Percentiles rank a stretch among this genome's conserved stretches.
Evolutionary conservation across 495 filamentous ascomycete genomes (phyloP).

Genomic region (Penicillium riverlandense): DNA sequence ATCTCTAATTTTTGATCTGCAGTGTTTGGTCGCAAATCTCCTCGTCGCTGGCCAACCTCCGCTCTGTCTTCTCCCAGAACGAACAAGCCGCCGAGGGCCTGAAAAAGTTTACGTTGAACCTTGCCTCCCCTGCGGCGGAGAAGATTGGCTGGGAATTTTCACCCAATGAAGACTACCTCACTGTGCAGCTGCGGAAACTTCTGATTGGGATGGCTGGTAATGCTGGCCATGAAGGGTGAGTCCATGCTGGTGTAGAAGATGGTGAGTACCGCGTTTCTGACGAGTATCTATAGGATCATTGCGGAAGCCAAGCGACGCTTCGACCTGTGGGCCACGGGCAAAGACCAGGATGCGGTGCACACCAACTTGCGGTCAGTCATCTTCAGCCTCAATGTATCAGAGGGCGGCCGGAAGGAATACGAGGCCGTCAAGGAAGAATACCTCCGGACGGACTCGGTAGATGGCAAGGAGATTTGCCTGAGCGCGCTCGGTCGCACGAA

Average conservation of each 20-base stretch:
- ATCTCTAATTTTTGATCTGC: constrained; percentile 6
- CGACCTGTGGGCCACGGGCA: constrained; percentile 59
- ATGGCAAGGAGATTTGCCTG: constrained; percentile 83
- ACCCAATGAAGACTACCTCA: constrained; percentile 71
- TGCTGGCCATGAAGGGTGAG: constrained; percentile 65
- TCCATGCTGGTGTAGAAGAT: constrained; percentile 4
- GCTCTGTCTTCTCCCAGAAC: constrained; percentile 56
- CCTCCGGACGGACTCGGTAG: constrained; percentile 69
- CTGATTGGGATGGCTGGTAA: constrained; percentile 68
- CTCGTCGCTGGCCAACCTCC: constrained; percentile 57
- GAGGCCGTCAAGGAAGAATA: constrained; percentile 78
- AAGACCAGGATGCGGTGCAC: constrained; percentile 61
- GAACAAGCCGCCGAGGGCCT: constrained; percentile 54
- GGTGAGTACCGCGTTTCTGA: constrained; percentile 11
- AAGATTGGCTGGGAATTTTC: constrained; percentile 80
- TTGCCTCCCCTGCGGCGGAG: constrained; percentile 64
- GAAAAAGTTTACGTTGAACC: constrained; percentile 63
- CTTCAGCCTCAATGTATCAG: constrained; percentile 69
- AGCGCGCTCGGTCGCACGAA: constrained; percentile 68
- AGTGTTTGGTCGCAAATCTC: constrained; percentile 82
- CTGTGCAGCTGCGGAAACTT: constrained; percentile 69
- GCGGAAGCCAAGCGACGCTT: constrained; percentile 69
- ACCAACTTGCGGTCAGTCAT: constrained; percentile 72
- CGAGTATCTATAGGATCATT: constrained; percentile 42
- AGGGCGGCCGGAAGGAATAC: constrained; percentile 59